phyloP scores from a whole-genome alignment of 345 rosid genomes.

The Populus davidiana region DNA sequence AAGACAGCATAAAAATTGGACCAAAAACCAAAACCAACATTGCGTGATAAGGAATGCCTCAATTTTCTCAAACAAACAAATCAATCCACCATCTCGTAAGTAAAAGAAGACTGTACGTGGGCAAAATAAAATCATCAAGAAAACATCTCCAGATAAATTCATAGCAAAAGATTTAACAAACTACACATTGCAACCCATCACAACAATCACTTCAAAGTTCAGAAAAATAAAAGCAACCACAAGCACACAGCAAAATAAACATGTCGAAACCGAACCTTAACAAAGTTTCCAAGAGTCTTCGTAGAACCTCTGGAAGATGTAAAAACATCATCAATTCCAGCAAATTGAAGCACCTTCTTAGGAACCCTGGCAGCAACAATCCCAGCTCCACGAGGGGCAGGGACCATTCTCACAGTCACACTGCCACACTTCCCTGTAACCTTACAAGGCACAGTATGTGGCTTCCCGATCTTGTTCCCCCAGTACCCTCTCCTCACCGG shows the following conservation, averaged over 20 bases:
- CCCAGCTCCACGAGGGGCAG: constrained; percentile 78
- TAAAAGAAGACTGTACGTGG: background rate
- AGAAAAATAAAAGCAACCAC: background rate
- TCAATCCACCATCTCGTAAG: background rate
- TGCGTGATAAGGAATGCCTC: background rate
- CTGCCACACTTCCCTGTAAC: constrained; percentile 76
- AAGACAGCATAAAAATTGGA: background rate
- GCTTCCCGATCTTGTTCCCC: constrained; percentile 77
- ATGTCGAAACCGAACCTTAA: constrained; percentile 47
- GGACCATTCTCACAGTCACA: constrained; percentile 72
- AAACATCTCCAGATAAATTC: background rate
- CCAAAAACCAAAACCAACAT: background rate
- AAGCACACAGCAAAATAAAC: background rate
- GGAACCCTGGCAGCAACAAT: constrained; percentile 88
- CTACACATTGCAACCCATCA: too few relatives aligned
- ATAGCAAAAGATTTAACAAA: background rate
- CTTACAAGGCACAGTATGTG: constrained; percentile 70
- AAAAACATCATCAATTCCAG: constrained; percentile 81
- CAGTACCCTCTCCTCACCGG: constrained; percentile 76
- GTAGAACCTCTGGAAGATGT: constrained; percentile 82
- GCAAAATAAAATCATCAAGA: background rate
- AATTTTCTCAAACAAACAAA: background rate
- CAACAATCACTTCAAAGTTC: background rate
- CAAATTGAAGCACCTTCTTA: constrained; percentile 81
- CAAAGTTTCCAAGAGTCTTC: constrained; percentile 80